These are phyloP conservation scores for Claviceps cyperi DNA, from an alignment of 2,329 filamentous ascomycete genomes.

Conservation along the genomic window DNA sequence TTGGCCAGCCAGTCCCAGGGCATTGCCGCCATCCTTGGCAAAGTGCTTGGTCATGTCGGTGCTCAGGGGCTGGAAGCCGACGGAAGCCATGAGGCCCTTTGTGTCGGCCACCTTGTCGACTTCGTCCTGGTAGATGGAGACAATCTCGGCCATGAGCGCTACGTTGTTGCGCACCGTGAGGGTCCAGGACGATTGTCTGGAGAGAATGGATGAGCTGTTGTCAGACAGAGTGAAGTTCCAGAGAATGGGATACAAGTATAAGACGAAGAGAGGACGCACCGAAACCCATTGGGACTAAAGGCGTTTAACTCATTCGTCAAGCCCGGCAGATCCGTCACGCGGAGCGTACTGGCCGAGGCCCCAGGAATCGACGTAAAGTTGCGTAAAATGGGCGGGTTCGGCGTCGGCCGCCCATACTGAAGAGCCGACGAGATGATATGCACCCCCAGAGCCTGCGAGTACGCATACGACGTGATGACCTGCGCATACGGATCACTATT, in stretches of 20 bases:
- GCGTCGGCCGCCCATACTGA: conserved; percentile 4
- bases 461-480: conserved; percentile 11
- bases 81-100: conserved; percentile 11
- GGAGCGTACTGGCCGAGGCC: conserved; percentile 8
- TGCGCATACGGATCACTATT: conserved; percentile 10
- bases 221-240: too few relatives aligned
- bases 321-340: conserved; percentile 7
- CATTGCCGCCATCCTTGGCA: conserved; percentile 19
- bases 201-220: neutral
- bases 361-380: conserved; percentile 11
- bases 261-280: neutral
- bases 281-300: conserved; percentile 9
- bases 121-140: conserved; percentile 11
- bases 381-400: conserved; percentile 8
- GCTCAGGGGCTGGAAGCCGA: conserved; percentile 26
- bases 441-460: conserved; percentile 8
- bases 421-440: conserved; percentile 5
- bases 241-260: neutral
- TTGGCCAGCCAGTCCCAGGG: conserved; percentile 15
- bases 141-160: conserved; percentile 11
- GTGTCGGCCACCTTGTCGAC: conserved; percentile 10
- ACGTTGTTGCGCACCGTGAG: conserved; percentile 9
- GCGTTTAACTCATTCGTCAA: conserved; percentile 11
- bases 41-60: conserved; percentile 20
- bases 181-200: conserved; percentile 7